phyloP scores from a whole-genome alignment of 1,284 basidiomycete genomes.

The Malassezia caprae region DNA sequence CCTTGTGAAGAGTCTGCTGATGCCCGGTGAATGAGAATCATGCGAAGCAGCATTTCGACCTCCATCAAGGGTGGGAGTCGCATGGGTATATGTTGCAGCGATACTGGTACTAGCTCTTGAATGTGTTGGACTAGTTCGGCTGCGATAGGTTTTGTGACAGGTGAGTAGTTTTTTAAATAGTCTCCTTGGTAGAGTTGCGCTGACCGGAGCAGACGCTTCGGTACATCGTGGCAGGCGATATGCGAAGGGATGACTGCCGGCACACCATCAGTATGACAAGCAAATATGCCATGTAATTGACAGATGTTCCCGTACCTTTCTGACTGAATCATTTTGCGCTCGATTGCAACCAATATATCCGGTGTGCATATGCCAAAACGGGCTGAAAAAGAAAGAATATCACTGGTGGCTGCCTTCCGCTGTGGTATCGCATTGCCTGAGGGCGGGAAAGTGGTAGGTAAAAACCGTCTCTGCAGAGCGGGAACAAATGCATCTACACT shows the following conservation, averaged over 20 bases:
- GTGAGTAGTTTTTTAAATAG: not conserved
- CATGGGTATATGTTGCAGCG: not conserved
- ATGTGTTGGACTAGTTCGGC: not conserved
- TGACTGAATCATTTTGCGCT: not conserved
- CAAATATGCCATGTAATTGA: constrained; percentile 15
- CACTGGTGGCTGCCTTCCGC: constrained; percentile 9
- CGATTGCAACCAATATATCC: not conserved
- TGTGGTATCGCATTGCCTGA: not conserved
- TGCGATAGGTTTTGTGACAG: not conserved
- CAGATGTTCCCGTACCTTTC: constrained; percentile 9
- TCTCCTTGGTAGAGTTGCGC: not conserved
- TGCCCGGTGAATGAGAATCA: constrained; percentile 15
- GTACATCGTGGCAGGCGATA: constrained; percentile 10
- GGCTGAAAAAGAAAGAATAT: constrained; percentile 13
- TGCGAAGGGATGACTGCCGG: not conserved
- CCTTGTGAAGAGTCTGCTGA: constrained; percentile 14
- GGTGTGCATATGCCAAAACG: constrained; percentile 16
- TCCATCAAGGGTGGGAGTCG: constrained; percentile 2
- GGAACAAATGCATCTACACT: not conserved
- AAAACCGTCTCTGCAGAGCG: not conserved
- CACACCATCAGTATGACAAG: not conserved
- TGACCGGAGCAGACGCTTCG: constrained; percentile 3
- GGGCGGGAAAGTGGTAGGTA: constrained; percentile 8
- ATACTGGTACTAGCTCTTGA: not conserved
- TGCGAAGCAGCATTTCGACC: constrained; percentile 8